Evolutionary conservation across 352 stramenopile species (phyloP).

Genomic region (Phytophthora aleatoria): DNA sequence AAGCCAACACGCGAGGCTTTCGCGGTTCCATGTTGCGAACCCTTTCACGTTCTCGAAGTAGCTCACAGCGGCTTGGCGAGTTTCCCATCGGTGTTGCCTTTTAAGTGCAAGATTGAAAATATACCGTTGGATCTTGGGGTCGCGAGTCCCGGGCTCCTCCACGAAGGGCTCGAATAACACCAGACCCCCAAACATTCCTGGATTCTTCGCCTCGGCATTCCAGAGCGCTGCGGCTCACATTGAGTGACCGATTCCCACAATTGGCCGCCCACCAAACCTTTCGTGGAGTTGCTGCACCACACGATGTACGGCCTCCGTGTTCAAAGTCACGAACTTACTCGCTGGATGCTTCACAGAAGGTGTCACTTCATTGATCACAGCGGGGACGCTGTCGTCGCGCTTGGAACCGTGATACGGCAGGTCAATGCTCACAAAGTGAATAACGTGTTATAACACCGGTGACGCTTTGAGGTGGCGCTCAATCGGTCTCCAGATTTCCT

Average conservation of each 20-base stretch:
- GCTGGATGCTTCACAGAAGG: too few species aligned
- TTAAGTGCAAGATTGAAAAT: constrained; percentile 16
- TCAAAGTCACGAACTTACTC: too few species aligned
- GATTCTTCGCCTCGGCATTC: constrained; percentile 26
- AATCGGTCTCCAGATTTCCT: constrained; percentile 45
- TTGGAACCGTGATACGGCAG: too few species aligned
- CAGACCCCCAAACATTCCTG: constrained; percentile 40
- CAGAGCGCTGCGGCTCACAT: constrained; percentile 35
- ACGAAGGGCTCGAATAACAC: constrained; percentile 39
- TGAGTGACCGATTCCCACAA: constrained; percentile 54
- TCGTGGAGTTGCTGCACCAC: too few species aligned
- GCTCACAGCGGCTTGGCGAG: constrained; percentile 4
- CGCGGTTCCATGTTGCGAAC: constrained; percentile 30
- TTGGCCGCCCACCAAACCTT: constrained; percentile 1
- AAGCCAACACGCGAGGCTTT: constrained; percentile 22
- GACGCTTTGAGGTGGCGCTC: constrained; percentile 29
- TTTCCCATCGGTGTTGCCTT: background rate
- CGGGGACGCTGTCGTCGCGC: too few species aligned
- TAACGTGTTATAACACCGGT: constrained; percentile 9
- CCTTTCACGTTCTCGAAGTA: constrained; percentile 24
- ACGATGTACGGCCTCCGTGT: too few species aligned
- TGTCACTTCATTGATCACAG: too few species aligned
- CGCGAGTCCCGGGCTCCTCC: constrained; percentile 1
- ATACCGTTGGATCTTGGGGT: constrained; percentile 8
- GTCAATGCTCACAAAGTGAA: too few species aligned